Evolutionary conservation across 495 filamentous ascomycete genomes (phyloP).

Genomic region (Aspergillus indologenus): DNA sequence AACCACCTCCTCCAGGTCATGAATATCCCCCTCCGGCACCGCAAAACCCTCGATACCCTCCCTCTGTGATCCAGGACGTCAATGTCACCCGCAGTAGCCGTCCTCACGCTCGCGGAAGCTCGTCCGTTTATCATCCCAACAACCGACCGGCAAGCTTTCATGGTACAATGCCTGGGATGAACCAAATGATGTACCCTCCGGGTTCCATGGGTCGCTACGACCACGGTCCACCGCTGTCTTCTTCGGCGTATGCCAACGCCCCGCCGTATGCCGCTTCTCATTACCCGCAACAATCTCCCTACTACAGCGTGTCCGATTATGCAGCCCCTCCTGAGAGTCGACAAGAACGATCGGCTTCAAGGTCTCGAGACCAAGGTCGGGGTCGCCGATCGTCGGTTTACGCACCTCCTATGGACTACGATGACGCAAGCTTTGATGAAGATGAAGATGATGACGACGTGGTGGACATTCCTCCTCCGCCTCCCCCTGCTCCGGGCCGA

Average conservation of each 20-base stretch:
- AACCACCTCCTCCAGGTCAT: constrained; percentile 24
- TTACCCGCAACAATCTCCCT: constrained; percentile 23
- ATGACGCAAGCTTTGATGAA: constrained; percentile 14
- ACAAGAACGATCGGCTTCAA: constrained; percentile 35
- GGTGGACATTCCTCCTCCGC: constrained; percentile 19
- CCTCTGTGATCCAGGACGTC: constrained; percentile 27
- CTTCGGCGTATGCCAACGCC: constrained; percentile 34
- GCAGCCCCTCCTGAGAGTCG: constrained; percentile 19
- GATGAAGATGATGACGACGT: constrained; percentile 28
- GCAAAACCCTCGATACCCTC: constrained; percentile 26
- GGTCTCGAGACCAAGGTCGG: constrained; percentile 31
- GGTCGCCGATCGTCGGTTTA: constrained; percentile 36
- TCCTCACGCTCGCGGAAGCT: constrained; percentile 8
- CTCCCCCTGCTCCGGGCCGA: constrained; percentile 19
- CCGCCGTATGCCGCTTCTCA: constrained; percentile 30
- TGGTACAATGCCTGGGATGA: constrained; percentile 33
- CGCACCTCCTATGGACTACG: constrained; percentile 29
- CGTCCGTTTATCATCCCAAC: constrained; percentile 26
- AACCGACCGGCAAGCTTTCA: constrained; percentile 46
- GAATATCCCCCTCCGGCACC: constrained; percentile 35
- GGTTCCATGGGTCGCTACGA: constrained; percentile 32
- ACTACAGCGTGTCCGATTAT: constrained; percentile 17
- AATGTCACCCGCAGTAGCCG: constrained; percentile 29
- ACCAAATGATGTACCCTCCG: constrained; percentile 31
- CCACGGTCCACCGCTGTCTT: constrained; percentile 36